Evolutionary conservation across 1,284 basidiomycete genomes (phyloP).

Genomic region (Puccinia triticina): DNA sequence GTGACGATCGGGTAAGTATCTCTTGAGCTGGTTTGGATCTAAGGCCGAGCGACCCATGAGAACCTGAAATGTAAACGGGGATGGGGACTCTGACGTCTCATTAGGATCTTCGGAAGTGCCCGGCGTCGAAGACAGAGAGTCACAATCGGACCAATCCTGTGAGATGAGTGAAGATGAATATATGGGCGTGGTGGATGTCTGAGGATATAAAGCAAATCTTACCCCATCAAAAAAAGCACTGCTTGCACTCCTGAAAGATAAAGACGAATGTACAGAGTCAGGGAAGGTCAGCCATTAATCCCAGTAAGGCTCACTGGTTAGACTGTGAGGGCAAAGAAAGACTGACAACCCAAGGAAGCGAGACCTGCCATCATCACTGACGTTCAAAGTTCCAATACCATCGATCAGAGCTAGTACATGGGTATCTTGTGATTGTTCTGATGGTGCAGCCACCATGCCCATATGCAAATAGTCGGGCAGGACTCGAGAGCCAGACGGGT

Average conservation of each 20-base stretch:
- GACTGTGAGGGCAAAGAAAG: background rate
- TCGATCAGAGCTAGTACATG: constrained; percentile 41
- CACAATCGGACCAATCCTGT: constrained; percentile 48
- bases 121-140: constrained; percentile 45
- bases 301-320: background rate
- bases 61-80: background rate
- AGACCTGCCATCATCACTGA: constrained; percentile 48
- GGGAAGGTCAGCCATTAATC: background rate
- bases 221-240: constrained; percentile 47
- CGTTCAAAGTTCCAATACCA: constrained; percentile 48
- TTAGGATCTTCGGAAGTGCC: constrained; percentile 39
- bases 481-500: constrained; percentile 20
- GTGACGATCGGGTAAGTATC: constrained; percentile 33
- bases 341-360: constrained; percentile 50
- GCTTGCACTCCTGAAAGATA: constrained; percentile 41
- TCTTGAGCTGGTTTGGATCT: constrained; percentile 34
- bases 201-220: background rate
- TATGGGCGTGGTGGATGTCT: background rate
- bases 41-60: background rate
- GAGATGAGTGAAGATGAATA: background rate
- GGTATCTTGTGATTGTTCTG: constrained; percentile 27
- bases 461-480: background rate
- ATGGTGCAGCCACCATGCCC: background rate
- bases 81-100: constrained; percentile 16
- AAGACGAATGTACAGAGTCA: background rate